Evolutionary conservation across 192 early-diverging fungal genomes (phyloP).

Genomic region (Coemansia sp.): DNA sequence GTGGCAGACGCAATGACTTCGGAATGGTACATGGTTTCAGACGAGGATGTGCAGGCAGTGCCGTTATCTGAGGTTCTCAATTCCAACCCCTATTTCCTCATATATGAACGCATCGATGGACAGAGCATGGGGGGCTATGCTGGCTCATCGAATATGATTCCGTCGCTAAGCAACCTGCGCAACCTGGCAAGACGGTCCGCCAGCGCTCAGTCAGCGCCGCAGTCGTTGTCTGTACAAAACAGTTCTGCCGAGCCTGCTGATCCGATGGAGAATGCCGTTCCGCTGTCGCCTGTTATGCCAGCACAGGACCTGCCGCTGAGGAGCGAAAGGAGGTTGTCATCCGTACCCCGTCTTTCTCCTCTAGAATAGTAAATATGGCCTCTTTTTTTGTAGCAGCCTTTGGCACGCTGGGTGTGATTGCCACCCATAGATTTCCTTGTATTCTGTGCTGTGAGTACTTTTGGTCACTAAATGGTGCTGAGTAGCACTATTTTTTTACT

Average conservation of each 20-base stretch:
- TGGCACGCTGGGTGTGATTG: background rate
- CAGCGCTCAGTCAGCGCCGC: constrained; percentile 27
- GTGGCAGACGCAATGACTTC: constrained; percentile 49
- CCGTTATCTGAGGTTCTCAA: constrained; percentile 61
- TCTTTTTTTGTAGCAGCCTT: background rate
- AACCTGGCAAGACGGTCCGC: constrained; percentile 40
- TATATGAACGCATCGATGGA: constrained; percentile 63
- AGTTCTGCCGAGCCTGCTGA: background rate
- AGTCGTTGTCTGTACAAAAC: background rate
- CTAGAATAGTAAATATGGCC: background rate
- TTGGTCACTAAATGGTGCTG: background rate
- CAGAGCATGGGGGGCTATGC: constrained; percentile 27
- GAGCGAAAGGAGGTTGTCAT: background rate
- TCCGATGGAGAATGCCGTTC: background rate
- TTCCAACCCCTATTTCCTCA: constrained; percentile 72
- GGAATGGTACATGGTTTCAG: constrained; percentile 70
- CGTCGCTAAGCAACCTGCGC: constrained; percentile 46
- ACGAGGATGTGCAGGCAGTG: constrained; percentile 65
- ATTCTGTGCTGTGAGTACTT: background rate
- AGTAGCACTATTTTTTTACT: background rate
- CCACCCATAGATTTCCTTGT: background rate
- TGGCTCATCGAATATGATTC: constrained; percentile 41
- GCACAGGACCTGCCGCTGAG: background rate
- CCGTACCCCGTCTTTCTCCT: background rate
- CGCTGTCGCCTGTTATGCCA: constrained; percentile 1